phyloP scores from a whole-genome alignment of 2,329 filamentous ascomycete species.

The Hyphodiscus sp. region DNA sequence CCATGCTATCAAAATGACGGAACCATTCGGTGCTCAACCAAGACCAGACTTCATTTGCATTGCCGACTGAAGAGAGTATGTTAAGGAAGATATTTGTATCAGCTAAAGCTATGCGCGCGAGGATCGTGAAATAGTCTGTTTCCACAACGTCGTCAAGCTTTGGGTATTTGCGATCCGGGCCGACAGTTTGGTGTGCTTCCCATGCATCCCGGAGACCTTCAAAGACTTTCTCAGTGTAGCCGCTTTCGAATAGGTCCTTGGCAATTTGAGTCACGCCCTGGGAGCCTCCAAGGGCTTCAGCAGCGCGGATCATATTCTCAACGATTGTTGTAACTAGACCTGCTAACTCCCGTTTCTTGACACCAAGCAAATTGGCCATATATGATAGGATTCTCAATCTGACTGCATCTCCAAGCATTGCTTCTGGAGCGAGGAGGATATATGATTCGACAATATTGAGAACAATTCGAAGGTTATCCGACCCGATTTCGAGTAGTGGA shows the following conservation, averaged over 20 bases:
- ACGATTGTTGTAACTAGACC: conserved; percentile 54
- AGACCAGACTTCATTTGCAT: conserved; percentile 46
- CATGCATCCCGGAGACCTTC: conserved; percentile 60
- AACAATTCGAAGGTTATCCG: conserved; percentile 54
- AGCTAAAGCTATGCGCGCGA: conserved; percentile 70
- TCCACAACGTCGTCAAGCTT: conserved; percentile 70
- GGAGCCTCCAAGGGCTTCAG: conserved; percentile 54
- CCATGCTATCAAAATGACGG: conserved; percentile 60
- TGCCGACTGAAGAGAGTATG: conserved; percentile 39
- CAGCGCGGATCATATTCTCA: conserved; percentile 58
- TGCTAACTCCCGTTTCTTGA: conserved; percentile 50
- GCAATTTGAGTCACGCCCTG: conserved; percentile 57
- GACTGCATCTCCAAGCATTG: conserved; percentile 52
- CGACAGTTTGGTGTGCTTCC: conserved; percentile 73
- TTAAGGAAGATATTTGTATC: conserved; percentile 65
- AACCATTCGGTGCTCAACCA: conserved; percentile 63
- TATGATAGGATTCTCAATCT: conserved; percentile 44
- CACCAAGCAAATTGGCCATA: conserved; percentile 44
- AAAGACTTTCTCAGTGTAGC: conserved; percentile 57
- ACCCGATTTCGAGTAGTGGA: conserved; percentile 60
- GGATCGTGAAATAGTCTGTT: conserved; percentile 77
- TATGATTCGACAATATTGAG: conserved; percentile 65
- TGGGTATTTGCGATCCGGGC: conserved; percentile 65
- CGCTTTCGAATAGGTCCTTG: conserved; percentile 57
- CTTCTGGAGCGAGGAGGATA: conserved; percentile 61